These are phyloP conservation scores for Chlamydomonas reinhardtii DNA, from an alignment of 163 green algal species.

Conservation along the genomic window DNA sequence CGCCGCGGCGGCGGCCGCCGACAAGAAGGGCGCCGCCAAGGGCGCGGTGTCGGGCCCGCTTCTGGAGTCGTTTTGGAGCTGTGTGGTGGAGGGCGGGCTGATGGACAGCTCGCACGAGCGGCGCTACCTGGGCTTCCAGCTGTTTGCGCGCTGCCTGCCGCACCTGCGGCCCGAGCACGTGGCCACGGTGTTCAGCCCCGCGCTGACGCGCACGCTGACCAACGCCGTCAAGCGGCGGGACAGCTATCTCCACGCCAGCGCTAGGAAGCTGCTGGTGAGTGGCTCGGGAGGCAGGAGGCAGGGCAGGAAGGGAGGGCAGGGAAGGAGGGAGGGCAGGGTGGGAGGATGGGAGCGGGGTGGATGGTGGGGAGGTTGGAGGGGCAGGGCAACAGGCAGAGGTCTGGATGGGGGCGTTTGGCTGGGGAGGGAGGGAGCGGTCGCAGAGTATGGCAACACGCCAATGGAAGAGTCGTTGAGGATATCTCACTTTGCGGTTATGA, in stretches of 20 bases:
- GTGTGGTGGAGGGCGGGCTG: slow-evolving; percentile 71
- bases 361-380: no score
- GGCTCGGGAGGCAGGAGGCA: background rate
- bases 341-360: no score
- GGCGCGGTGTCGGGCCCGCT: background rate
- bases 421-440: no score
- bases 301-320: no score
- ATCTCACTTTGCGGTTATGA: no score
- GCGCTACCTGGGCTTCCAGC: slow-evolving; percentile 80
- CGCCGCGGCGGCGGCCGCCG: background rate
- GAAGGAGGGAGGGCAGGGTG: no score
- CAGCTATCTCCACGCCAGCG: slow-evolving; percentile 76
- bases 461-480: no score
- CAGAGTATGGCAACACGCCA: no score
- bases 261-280: slow-evolving; percentile 69
- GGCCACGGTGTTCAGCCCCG: slow-evolving; percentile 63
- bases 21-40: slow-evolving; percentile 37
- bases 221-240: slow-evolving; percentile 66
- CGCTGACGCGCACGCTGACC: slow-evolving; percentile 68
- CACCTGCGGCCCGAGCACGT: slow-evolving; percentile 70
- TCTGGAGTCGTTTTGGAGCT: slow-evolving; percentile 38
- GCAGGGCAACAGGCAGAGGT: no score
- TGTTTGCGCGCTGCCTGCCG: slow-evolving; percentile 79
- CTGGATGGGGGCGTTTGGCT: no score
- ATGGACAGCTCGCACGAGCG: slow-evolving; percentile 75